Evolutionary conservation across 2,329 filamentous ascomycete species (phyloP), one percentile per base, ranked within the genome.

Genomic region (Aspergillus persii): DNA sequence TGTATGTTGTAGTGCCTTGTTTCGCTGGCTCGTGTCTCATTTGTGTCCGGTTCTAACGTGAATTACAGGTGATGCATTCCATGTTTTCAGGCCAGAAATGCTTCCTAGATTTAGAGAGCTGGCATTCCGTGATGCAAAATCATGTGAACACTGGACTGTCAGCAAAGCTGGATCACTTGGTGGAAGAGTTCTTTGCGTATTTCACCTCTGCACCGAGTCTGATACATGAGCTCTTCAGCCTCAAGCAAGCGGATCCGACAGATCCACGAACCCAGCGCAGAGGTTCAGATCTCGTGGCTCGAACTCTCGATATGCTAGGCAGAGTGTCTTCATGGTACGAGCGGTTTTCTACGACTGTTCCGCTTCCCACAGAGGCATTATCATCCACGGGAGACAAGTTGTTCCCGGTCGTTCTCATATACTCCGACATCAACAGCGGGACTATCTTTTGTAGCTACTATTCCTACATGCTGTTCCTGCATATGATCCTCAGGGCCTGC

Each of bases 41-140:
- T 18, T 3, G 36, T 36, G 8, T 15, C 18, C 48, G 4, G 15
- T 12, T 11, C 49, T 62, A 39, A 62, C 55, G n/a, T 4, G 61
- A 53, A 11, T 11, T 46, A 29, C 29, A 70, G 69, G 64, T 72
- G 4, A 71, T 72, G 69, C 62, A 72, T 55, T 68, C 69, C 9
- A 61, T 72, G 52, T 72, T 72, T 41, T 66, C 69, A 3, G 66
- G 66, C 1, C 62, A 69, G 51, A 36, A 60, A 50, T 72, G 69
- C 50, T 69, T 71, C 30, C 49, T 71, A 18, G 61, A 64, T 0
- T 67, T 64, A 6, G 31, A 65, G 26, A 59, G 65, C 9, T 72
- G 70, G 69, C 69, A 70, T 53, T 41, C 56, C 7, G 63, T 64
- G 47, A 72, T 71, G 69, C 56, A 36, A 29, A 59, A 67, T 18